Evolutionary conservation across 768 basidiomycete genomes (phyloP).

Genomic region (Boletus subcaerulescens): DNA sequence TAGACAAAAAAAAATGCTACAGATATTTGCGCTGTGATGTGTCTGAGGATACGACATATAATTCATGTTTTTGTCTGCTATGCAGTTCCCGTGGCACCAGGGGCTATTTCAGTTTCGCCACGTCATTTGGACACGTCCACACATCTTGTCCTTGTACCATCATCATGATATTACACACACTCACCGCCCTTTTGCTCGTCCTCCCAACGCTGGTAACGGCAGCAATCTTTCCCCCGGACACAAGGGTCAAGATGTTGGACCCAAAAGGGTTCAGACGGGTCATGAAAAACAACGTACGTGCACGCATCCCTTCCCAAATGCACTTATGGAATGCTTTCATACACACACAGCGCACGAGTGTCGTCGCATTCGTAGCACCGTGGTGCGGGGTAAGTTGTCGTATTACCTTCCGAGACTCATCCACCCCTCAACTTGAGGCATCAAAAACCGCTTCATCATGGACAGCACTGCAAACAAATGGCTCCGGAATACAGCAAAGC

Average conservation of each 20-base stretch:
- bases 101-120: conserved; percentile 14
- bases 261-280: conserved; percentile 64
- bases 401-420: neutral
- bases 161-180: conserved; percentile 25
- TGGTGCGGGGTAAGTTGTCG: conserved; percentile 78
- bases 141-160: neutral
- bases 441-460: neutral
- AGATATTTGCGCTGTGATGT: neutral
- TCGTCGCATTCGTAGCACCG: conserved; percentile 92
- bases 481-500: conserved; percentile 85
- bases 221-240: conserved; percentile 47
- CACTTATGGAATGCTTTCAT: neutral
- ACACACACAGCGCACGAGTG: conserved; percentile 54
- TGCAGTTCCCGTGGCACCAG: neutral
- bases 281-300: conserved; percentile 73
- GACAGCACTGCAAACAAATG: conserved; percentile 75
- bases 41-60: neutral
- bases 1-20: neutral
- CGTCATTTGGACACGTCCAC: conserved; percentile 5
- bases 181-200: conserved; percentile 18
- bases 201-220: conserved; percentile 41
- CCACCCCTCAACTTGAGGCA: neutral
- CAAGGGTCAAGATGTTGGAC: conserved; percentile 72
- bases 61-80: neutral
- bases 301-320: neutral